phyloP scores from a whole-genome alignment of 768 basidiomycete genomes.

The Russula virescens region DNA sequence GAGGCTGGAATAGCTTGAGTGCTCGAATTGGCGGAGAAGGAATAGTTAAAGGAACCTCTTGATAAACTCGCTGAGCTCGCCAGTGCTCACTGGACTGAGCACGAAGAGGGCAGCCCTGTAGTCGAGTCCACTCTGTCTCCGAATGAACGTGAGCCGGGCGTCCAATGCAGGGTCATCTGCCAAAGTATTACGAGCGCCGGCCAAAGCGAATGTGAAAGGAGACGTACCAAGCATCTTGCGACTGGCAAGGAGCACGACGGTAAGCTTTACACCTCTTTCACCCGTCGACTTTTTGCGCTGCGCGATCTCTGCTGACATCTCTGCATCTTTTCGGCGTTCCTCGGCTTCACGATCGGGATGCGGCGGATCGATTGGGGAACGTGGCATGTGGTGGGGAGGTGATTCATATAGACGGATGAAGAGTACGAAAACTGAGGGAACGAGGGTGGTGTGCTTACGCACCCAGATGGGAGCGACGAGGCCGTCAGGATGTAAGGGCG shows the following conservation, averaged over 20 bases:
- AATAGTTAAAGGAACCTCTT: slow-evolving; percentile 47
- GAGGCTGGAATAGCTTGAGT: slow-evolving; percentile 43
- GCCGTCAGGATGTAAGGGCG: slow-evolving; percentile 91
- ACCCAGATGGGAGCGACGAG: slow-evolving; percentile 98
- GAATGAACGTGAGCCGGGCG: slow-evolving; percentile 74
- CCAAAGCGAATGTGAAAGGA: background rate
- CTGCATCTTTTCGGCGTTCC: slow-evolving; percentile 67
- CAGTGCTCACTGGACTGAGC: slow-evolving; percentile 82
- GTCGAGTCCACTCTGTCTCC: slow-evolving; percentile 84
- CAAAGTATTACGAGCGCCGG: background rate
- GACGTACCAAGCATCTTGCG: slow-evolving; percentile 75
- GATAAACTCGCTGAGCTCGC: slow-evolving; percentile 86
- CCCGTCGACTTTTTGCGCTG: slow-evolving; percentile 70
- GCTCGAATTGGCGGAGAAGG: slow-evolving; percentile 3
- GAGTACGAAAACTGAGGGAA: slow-evolving; percentile 91
- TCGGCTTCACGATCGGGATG: slow-evolving; percentile 53
- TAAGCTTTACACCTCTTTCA: slow-evolving; percentile 89
- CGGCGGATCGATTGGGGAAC: slow-evolving; percentile 50
- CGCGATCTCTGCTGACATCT: slow-evolving; percentile 75
- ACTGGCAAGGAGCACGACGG: slow-evolving; percentile 89
- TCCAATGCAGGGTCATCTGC: slow-evolving; percentile 84
- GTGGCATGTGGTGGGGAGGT: slow-evolving; percentile 36
- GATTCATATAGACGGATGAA: slow-evolving; percentile 81
- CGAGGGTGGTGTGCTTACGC: slow-evolving; percentile 85
- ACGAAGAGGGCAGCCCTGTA: slow-evolving; percentile 92